Evolutionary conservation across 1,284 basidiomycete species (phyloP).

Genomic region (Pseudozyma hubeiensis): DNA sequence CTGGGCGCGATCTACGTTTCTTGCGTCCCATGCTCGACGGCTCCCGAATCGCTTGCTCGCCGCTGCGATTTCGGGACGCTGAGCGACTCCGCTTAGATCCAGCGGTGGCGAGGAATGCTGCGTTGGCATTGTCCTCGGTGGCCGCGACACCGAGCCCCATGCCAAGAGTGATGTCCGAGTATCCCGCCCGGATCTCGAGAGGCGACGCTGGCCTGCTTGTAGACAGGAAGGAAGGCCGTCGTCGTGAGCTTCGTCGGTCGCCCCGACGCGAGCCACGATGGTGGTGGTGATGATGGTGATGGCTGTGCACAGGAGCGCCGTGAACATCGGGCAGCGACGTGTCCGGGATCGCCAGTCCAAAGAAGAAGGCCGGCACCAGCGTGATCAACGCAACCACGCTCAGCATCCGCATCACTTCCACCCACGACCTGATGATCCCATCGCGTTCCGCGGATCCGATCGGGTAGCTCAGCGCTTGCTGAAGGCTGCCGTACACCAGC

Average conservation of each 20-base stretch:
- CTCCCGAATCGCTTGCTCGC: conserved; percentile 19
- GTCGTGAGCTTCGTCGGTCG: conserved; percentile 20
- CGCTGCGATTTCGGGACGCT: conserved; percentile 19
- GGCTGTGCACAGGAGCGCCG: conserved; percentile 17
- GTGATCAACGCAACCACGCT: conserved; percentile 60
- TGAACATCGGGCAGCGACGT: conserved; percentile 48
- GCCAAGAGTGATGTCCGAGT: conserved; percentile 25
- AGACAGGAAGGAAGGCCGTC: conserved; percentile 38
- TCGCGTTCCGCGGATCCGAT: conserved; percentile 57
- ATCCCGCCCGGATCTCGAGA: conserved; percentile 31
- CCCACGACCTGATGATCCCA: conserved; percentile 68
- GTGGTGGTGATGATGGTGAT: conserved; percentile 21
- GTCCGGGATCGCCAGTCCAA: conserved; percentile 60
- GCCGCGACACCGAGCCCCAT: conserved; percentile 20
- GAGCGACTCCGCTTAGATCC: conserved; percentile 36
- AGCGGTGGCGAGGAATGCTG: conserved; percentile 11
- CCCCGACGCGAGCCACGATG: conserved; percentile 29
- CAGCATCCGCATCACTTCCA: conserved; percentile 61
- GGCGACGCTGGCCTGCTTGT: conserved; percentile 35
- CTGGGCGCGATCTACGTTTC: conserved; percentile 19
- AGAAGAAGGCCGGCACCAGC: conserved; percentile 59
- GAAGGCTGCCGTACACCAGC: conserved; percentile 62
- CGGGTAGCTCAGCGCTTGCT: conserved; percentile 66
- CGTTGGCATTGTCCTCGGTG: conserved; percentile 11
- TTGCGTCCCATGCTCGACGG: conserved; percentile 24